Evolutionary conservation across 345 rosid genomes (phyloP).

Genomic region (Nephelium lappaceum): DNA sequence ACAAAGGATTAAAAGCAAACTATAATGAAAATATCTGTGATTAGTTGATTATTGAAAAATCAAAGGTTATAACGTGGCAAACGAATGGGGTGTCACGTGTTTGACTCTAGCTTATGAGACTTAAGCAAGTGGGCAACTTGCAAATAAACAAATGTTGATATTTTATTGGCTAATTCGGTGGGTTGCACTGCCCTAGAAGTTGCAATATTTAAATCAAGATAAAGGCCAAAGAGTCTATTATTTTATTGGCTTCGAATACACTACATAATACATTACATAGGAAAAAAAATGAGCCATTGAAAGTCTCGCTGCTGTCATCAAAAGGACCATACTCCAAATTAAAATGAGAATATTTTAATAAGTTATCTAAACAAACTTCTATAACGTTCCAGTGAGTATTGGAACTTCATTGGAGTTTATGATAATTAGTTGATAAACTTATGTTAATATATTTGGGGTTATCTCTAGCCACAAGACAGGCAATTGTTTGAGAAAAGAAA

Average conservation of each 20-base stretch:
- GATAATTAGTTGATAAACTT: background rate
- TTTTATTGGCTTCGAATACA: background rate
- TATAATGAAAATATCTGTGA: too few relatives aligned
- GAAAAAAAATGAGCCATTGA: background rate
- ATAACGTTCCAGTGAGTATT: conserved; percentile 1
- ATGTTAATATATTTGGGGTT: background rate
- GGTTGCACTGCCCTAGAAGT: background rate
- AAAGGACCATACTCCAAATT: background rate
- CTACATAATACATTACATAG: too few relatives aligned
- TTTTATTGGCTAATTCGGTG: background rate
- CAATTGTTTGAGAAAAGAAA: background rate
- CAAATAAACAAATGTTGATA: background rate
- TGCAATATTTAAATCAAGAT: conserved; percentile 9
- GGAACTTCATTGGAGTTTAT: too few relatives aligned
- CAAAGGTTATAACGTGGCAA: background rate
- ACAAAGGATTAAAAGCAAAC: too few relatives aligned
- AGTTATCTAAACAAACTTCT: conserved; percentile 1
- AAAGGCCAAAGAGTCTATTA: background rate
- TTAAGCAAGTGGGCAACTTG: background rate
- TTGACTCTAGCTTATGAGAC: background rate
- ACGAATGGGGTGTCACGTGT: background rate
- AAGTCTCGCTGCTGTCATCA: background rate
- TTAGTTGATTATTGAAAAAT: background rate
- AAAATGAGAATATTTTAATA: background rate
- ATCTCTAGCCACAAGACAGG: background rate